Base-by-base conservation (phyloP, 106 monocot species). In the Iris macrosiphon region DNA sequence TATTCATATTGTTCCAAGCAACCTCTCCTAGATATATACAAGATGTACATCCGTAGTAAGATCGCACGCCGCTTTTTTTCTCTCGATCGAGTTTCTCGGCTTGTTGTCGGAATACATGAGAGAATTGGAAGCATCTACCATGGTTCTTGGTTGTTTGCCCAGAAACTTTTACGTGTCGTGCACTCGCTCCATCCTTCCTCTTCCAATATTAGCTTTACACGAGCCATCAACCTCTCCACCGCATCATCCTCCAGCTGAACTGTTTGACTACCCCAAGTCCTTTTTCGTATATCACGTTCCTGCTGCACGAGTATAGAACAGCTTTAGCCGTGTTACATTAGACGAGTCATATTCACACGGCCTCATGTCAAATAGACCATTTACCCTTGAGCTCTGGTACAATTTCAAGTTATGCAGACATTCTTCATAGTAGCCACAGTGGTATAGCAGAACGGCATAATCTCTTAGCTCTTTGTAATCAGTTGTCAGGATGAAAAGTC, bases 381-480 rank as follows among this genome's bases (percentile, higher is more conserved):
- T 45, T 80, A 80, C 85, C 72, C 26, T 64, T 40, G 69, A 54
- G 51, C 20, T 69, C 53, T 85, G 38, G 40, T 80, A 86, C 17
- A 55, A 25, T 39, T 56, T 70, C 57, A 86, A 61, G 50, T 68
- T 77, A 15, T 77, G 57, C 31, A 73, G 43, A 42, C 76, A 80
- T 43, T 86, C 76, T 65, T 73, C 56, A 45, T 74, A 86, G 32
- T 71, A 70, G 14, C 85, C 80, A 61, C 80, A 80, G 50, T 86
- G 85, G 63, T 86, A 86, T 1, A 86, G 48, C 29, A 86, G 76
- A 30, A 60, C 70, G 0, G 77, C 80, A 49, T 86, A 86, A 46
- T 86, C 85, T 64, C 80, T 69, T 45, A 80, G 62, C 59, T 86
- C 80, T 11, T 43, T 17, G 28, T 34, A 23, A 44, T 65, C 73